phyloP scores from a whole-genome alignment of 2,329 filamentous ascomycete species.

The Exophiala bonariae region DNA sequence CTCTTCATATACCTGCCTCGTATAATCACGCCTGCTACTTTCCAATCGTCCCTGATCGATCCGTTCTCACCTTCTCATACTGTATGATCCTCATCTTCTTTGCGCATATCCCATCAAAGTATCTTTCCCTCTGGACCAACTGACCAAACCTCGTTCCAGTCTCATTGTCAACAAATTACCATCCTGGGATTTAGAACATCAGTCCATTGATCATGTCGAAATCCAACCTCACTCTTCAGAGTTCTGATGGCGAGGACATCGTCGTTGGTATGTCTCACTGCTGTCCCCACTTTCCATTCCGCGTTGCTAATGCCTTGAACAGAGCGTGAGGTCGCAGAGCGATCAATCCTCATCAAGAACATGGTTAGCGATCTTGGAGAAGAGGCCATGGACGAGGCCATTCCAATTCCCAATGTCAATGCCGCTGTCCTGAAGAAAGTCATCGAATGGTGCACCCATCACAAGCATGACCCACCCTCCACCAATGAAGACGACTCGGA shows the following conservation, averaged over 20 bases:
- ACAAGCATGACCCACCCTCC: constrained; percentile 83
- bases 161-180: too few species aligned
- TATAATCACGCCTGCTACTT: too few species aligned
- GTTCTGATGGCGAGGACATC: constrained; percentile 52
- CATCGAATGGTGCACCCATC: constrained; percentile 96
- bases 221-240: constrained; percentile 45
- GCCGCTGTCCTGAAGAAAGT: constrained; percentile 94
- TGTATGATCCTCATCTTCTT: too few species aligned
- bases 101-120: too few species aligned
- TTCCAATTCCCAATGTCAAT: constrained; percentile 89
- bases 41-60: too few species aligned
- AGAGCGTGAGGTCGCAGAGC: constrained; percentile 85
- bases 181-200: too few species aligned
- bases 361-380: constrained; percentile 92
- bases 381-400: constrained; percentile 61
- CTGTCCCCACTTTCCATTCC: constrained; percentile 1
- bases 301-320: constrained; percentile 10
- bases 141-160: too few species aligned
- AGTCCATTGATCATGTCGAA: constrained; percentile 26
- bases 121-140: too few species aligned
- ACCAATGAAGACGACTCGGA: constrained; percentile 87
- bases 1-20: too few species aligned
- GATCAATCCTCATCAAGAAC: constrained; percentile 96
- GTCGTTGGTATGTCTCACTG: constrained; percentile 48
- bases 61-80: too few species aligned